Conservation (phyloP, 2,329 filamentous ascomycete genomes). For the Uncinocarpus reesii region DNA sequence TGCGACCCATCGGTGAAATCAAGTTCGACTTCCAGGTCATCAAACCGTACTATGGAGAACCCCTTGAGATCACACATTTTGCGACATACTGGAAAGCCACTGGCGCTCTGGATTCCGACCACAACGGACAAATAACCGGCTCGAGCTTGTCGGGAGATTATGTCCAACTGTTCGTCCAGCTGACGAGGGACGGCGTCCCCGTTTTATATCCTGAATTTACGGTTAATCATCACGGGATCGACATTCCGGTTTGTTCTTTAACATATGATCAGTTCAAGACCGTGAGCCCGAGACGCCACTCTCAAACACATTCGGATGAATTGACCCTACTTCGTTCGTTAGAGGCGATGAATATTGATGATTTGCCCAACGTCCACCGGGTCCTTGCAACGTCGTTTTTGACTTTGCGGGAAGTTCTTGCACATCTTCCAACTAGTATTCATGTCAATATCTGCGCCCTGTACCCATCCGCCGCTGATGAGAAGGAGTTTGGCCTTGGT, state of each 20-base stretch:
- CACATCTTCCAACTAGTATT: conserved; percentile 63
- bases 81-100: conserved; percentile 99
- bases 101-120: conserved; percentile 76
- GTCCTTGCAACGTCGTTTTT: conserved; percentile 65
- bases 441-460: conserved; percentile 87
- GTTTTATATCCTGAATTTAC: conserved; percentile 83
- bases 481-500: conserved; percentile 57
- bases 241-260: conserved; percentile 71
- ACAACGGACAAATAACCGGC: conserved; percentile 80
- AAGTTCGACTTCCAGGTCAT: conserved; percentile 93
- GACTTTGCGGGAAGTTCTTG: conserved; percentile 67
- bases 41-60: conserved; percentile 85
- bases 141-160: conserved; percentile 96
- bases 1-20: conserved; percentile 86
- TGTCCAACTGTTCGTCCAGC: conserved; percentile 78
- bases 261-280: conserved; percentile 51
- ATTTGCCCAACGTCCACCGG: conserved; percentile 57
- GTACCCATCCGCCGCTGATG: conserved; percentile 69
- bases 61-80: conserved; percentile 93
- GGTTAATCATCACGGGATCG: conserved; percentile 61
- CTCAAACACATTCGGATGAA: conserved; percentile 6
- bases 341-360: conserved; percentile 25
- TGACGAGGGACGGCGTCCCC: conserved; percentile 77
- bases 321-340: conserved; percentile 21
- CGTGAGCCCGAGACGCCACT: conserved; percentile 34